phyloP scores from a whole-genome alignment of 2,329 filamentous ascomycete species.

The Phyllosticta citribraziliensis region DNA sequence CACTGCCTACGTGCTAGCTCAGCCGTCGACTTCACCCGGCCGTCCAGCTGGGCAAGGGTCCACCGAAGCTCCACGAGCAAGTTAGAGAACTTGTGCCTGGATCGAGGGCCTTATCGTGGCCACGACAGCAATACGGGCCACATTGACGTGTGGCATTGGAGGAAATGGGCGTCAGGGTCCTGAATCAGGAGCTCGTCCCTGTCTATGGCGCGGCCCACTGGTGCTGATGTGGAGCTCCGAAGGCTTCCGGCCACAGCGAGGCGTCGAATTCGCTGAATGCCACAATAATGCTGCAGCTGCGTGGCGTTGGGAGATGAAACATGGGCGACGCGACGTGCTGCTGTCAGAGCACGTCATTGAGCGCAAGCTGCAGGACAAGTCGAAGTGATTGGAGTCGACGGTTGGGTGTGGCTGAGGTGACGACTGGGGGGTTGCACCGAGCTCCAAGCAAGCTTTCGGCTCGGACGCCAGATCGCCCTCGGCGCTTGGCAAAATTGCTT shows the following conservation, averaged over 20 bases:
- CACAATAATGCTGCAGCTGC: background rate
- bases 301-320: background rate
- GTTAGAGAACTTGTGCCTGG: constrained; percentile 6
- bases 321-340: background rate
- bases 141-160: background rate
- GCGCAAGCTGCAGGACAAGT: background rate
- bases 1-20: background rate
- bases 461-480: background rate
- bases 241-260: background rate
- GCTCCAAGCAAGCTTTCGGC: background rate
- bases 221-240: background rate
- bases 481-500: background rate
- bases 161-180: constrained; percentile 1
- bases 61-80: background rate
- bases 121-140: constrained; percentile 1
- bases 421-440: background rate
- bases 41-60: background rate
- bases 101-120: background rate
- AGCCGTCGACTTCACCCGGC: background rate
- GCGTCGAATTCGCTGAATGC: background rate
- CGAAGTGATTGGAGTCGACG: background rate
- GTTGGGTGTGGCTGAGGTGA: background rate
- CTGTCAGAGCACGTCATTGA: background rate
- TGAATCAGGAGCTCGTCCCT: background rate
- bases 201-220: background rate